A percentile compares a stretch with the other conserved stretches of the same genome.
These are phyloP conservation scores for Leptographium radiaticola DNA, from an alignment of 2,329 filamentous ascomycete species.

Conservation along the genomic window DNA sequence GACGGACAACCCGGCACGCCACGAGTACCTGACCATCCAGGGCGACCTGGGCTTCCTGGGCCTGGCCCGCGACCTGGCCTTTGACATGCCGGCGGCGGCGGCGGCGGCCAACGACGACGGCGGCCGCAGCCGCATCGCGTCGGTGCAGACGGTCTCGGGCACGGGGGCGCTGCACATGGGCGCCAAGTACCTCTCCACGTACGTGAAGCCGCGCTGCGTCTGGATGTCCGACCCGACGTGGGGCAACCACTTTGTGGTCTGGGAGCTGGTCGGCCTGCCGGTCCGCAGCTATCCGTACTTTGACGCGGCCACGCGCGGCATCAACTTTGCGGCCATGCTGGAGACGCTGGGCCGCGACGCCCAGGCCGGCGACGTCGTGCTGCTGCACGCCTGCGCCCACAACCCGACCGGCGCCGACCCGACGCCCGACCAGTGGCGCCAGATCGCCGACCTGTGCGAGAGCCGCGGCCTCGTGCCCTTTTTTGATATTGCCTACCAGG, in stretches of 20 bases:
- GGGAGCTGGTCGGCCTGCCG: conserved; percentile 70
- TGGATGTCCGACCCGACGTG: conserved; percentile 93
- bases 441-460: conserved; percentile 66
- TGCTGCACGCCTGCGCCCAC: conserved; percentile 91
- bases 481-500: conserved; percentile 96
- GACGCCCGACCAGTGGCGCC: conserved; percentile 84
- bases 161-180: conserved; percentile 91
- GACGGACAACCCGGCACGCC: conserved; percentile 20
- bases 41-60: conserved; percentile 73
- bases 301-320: conserved; percentile 69
- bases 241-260: conserved; percentile 98
- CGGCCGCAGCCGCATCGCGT: conserved; percentile 64
- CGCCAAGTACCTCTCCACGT: conserved; percentile 81
- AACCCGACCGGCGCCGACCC: conserved; percentile 97
- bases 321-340: conserved; percentile 87
- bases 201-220: conserved; percentile 66
- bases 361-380: conserved; percentile 60
- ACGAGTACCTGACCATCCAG: conserved; percentile 95
- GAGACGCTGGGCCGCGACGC: conserved; percentile 54
- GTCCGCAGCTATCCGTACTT: conserved; percentile 89
- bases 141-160: conserved; percentile 89
- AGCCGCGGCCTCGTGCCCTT: conserved; percentile 83
- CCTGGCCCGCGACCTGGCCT: conserved; percentile 79
- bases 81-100: conserved; percentile 66
- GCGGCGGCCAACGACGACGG: conserved; percentile 43